These are phyloP conservation scores for Talaromyces sp. DNA, from an alignment of 2,329 filamentous ascomycete species.

Conservation along the genomic window DNA sequence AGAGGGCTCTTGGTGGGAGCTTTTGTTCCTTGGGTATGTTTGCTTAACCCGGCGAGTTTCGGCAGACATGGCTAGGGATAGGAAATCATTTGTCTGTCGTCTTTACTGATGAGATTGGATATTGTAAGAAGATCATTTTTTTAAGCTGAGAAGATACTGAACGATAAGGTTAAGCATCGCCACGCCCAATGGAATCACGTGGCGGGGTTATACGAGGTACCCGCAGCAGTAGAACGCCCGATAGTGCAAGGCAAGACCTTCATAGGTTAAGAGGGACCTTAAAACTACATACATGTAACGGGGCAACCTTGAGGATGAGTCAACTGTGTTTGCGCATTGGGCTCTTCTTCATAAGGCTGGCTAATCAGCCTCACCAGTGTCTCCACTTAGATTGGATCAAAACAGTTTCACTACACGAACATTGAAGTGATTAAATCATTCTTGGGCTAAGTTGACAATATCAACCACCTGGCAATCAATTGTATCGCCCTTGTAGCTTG, in stretches of 20 bases:
- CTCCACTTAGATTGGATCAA: too few relatives aligned
- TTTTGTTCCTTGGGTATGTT: not conserved
- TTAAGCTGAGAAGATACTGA: not conserved
- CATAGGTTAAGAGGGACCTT: too few relatives aligned
- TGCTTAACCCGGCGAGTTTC: not conserved
- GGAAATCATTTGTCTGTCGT: not conserved
- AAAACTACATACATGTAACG: too few relatives aligned
- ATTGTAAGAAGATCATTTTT: not conserved
- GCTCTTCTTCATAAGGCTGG: too few relatives aligned
- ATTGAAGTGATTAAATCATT: not conserved
- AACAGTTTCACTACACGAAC: too few relatives aligned
- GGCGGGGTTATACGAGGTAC: not conserved
- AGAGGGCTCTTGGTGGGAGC: not conserved
- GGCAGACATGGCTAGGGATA: not conserved
- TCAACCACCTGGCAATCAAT: constrained; percentile 1
- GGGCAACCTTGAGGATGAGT: too few relatives aligned
- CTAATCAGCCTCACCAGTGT: too few relatives aligned
- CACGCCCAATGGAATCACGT: constrained; percentile 6
- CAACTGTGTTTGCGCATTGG: too few relatives aligned
- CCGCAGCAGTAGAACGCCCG: too few relatives aligned
- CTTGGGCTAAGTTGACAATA: not conserved
- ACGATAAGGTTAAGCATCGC: constrained; percentile 9
- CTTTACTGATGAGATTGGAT: not conserved
- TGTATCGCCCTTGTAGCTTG: constrained; percentile 3
- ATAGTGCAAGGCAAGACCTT: too few relatives aligned